phyloP scores from a whole-genome alignment of 1,284 basidiomycete genomes.

The Leccinum holopus region DNA sequence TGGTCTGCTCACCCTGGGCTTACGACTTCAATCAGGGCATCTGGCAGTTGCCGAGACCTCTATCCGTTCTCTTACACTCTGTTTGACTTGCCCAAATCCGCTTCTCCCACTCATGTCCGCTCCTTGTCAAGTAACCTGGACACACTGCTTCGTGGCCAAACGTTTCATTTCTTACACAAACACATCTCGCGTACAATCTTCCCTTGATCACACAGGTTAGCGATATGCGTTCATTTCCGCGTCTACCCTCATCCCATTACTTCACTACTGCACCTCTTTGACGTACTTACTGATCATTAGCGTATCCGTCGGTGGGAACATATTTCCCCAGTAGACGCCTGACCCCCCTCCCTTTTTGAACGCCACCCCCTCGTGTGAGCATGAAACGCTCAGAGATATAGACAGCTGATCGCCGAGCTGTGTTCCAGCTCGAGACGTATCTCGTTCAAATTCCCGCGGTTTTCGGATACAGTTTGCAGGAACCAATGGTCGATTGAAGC shows the following conservation, averaged over 20 bases:
- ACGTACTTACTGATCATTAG: constrained; percentile 23
- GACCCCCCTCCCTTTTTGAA: constrained; percentile 2
- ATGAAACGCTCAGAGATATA: constrained; percentile 15
- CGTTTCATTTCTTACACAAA: background rate
- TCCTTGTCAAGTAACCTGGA: constrained; percentile 1
- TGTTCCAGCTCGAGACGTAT: background rate
- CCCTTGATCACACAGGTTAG: constrained; percentile 18
- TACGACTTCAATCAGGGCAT: background rate
- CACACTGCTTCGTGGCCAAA: background rate
- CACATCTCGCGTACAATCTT: constrained; percentile 11
- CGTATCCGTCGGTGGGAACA: constrained; percentile 9
- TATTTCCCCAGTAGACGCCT: constrained; percentile 3
- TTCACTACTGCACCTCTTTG: constrained; percentile 16
- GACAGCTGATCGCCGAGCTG: constrained; percentile 27
- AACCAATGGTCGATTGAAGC: background rate
- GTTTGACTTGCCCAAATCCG: background rate
- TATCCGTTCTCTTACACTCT: background rate
- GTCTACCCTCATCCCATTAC: constrained; percentile 3
- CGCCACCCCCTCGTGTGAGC: constrained; percentile 27
- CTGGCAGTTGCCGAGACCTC: background rate
- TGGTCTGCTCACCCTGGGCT: background rate
- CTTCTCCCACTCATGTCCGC: constrained; percentile 13
- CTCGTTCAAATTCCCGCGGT: constrained; percentile 12
- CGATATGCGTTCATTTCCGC: constrained; percentile 28
- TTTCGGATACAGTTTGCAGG: constrained; percentile 13